Conservation (phyloP, 83 land plant species). For the Larix sibirica region DNA sequence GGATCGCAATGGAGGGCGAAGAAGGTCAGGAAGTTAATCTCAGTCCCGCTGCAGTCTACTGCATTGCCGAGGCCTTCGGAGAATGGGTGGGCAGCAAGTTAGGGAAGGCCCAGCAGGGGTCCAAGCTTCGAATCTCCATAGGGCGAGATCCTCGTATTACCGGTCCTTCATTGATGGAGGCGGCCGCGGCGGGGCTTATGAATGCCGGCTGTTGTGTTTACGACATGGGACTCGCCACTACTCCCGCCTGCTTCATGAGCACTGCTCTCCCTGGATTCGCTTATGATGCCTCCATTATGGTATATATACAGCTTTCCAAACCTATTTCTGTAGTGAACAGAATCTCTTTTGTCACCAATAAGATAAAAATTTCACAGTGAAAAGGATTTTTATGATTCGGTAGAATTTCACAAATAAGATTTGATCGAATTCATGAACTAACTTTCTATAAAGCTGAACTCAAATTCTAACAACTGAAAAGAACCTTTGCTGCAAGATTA, state of each 20-base stretch:
- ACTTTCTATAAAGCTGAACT: no score
- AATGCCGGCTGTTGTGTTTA: slow-evolving; percentile 45
- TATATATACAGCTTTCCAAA: slow-evolving; percentile 5
- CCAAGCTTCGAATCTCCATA: slow-evolving; percentile 35
- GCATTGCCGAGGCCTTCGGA: slow-evolving; percentile 58
- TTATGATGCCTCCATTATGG: slow-evolving; percentile 72
- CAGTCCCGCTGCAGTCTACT: slow-evolving; percentile 47
- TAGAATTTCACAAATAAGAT: no score
- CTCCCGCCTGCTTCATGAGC: slow-evolving; percentile 79
- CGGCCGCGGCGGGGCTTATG: slow-evolving; percentile 46
- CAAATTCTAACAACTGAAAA: no score
- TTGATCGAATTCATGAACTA: no score
- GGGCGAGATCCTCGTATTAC: slow-evolving; percentile 61
- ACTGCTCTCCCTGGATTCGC: slow-evolving; percentile 46
- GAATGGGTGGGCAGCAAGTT: slow-evolving; percentile 43
- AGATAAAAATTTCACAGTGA: no score
- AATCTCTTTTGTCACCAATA: no score
- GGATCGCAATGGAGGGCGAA: slow-evolving; percentile 63
- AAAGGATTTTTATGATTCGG: no score
- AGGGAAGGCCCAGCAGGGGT: slow-evolving; percentile 12
- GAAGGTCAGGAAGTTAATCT: slow-evolving; percentile 49
- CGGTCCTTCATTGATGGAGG: slow-evolving; percentile 38
- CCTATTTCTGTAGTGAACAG: neutral
- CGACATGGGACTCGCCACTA: slow-evolving; percentile 69
- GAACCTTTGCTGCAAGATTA: no score